phyloP scores from a whole-genome alignment of 2,329 filamentous ascomycete genomes.

The Ophiocordyceps camponoti-saundersi region DNA sequence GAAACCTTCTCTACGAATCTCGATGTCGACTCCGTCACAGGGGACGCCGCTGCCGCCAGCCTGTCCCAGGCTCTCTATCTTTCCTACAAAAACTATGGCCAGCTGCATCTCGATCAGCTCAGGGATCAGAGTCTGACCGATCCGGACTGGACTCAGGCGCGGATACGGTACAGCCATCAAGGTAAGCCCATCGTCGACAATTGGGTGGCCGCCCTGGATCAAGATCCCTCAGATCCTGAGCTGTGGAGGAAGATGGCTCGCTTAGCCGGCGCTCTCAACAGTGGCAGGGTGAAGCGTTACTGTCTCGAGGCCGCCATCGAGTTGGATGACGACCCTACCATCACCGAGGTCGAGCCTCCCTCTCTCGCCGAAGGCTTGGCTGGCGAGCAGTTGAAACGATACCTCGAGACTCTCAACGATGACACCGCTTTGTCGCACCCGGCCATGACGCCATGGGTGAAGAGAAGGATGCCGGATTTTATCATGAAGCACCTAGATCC shows the following conservation, averaged over 20 bases:
- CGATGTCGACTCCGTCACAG: slow-evolving; percentile 41
- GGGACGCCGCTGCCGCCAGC: slow-evolving; percentile 62
- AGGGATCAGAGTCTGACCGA: slow-evolving; percentile 21
- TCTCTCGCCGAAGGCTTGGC: slow-evolving; percentile 47
- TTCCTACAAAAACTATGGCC: slow-evolving; percentile 87
- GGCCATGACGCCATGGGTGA: slow-evolving; percentile 38
- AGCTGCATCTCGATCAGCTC: slow-evolving; percentile 62
- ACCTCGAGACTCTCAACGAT: slow-evolving; percentile 36
- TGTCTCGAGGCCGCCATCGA: slow-evolving; percentile 51
- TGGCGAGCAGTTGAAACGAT: slow-evolving; percentile 41
- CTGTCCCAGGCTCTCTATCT: slow-evolving; percentile 82
- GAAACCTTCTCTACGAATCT: slow-evolving; percentile 33
- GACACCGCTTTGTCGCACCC: slow-evolving; percentile 42
- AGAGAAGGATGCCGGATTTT: slow-evolving; percentile 29
- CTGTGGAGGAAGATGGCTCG: slow-evolving; percentile 44
- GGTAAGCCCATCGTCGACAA: slow-evolving; percentile 31
- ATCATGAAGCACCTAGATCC: slow-evolving; percentile 41
- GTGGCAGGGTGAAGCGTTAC: slow-evolving; percentile 38
- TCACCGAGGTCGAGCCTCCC: slow-evolving; percentile 43
- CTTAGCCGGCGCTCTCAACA: slow-evolving; percentile 39
- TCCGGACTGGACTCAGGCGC: slow-evolving; percentile 29
- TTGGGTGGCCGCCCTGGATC: slow-evolving; percentile 41
- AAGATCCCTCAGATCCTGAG: slow-evolving; percentile 51
- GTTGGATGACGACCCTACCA: slow-evolving; percentile 47
- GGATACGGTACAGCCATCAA: slow-evolving; percentile 13